These are phyloP conservation scores for Blastobotrys buckinghamii DNA, from an alignment of 1,139 yeast species.

Conservation along the genomic window DNA sequence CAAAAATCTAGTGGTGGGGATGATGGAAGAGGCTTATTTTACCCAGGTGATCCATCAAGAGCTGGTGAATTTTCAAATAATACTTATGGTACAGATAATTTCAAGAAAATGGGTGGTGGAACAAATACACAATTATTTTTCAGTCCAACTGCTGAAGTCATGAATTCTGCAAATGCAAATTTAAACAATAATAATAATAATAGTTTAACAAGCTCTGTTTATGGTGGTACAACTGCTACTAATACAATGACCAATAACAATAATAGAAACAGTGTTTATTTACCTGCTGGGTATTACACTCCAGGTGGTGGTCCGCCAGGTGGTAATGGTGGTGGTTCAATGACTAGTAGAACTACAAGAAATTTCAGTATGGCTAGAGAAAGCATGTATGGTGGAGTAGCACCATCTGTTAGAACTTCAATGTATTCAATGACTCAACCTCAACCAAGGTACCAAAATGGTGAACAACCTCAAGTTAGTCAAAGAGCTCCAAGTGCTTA, in stretches of 20 bases:
- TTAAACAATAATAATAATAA: conserved; percentile 7
- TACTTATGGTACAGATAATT: neutral
- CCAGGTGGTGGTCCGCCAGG: conserved; percentile 16
- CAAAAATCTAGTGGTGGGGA: neutral
- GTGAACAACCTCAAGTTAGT: neutral
- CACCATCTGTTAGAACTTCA: conserved; percentile 12
- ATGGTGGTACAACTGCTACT: conserved; percentile 16
- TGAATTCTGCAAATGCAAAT: conserved; percentile 35
- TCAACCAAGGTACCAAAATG: neutral
- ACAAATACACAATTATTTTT: conserved; percentile 45
- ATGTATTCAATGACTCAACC: neutral
- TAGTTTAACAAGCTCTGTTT: conserved; percentile 1
- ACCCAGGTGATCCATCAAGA: conserved; percentile 17
- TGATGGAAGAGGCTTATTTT: conserved; percentile 13
- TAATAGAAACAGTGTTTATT: conserved; percentile 28
- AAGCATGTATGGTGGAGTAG: conserved; percentile 8
- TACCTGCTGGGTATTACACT: conserved; percentile 36
- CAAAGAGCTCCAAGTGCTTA: conserved; percentile 37
- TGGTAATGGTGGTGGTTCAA: conserved; percentile 18
- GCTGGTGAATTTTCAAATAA: conserved; percentile 8
- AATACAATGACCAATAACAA: conserved; percentile 13
- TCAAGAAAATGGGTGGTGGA: neutral
- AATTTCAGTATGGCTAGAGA: conserved; percentile 20
- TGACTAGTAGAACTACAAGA: conserved; percentile 21
- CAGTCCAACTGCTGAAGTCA: conserved; percentile 75